These are phyloP conservation scores for Hypoxylon intermedium DNA, from an alignment of 495 filamentous ascomycete genomes.

Conservation along the genomic window DNA sequence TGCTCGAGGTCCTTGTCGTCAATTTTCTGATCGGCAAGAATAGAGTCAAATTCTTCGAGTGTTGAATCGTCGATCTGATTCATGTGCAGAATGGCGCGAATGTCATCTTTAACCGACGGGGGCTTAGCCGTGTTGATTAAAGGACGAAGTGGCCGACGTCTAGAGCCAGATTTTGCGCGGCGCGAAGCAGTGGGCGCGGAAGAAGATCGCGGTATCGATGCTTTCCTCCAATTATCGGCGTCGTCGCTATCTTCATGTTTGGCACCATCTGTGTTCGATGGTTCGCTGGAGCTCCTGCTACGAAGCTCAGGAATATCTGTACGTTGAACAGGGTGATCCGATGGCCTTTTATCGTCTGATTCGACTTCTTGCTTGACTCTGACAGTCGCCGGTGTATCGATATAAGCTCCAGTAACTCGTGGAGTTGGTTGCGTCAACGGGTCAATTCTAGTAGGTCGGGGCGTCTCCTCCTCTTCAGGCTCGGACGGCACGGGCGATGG, in stretches of 20 bases:
- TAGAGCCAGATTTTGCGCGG: slow-evolving; percentile 44
- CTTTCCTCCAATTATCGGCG: slow-evolving; percentile 1
- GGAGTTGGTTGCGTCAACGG: slow-evolving; percentile 59
- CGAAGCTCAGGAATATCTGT: slow-evolving; percentile 8
- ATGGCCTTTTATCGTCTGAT: slow-evolving; percentile 4
- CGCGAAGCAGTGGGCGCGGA: slow-evolving; percentile 35
- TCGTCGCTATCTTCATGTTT: slow-evolving; percentile 1
- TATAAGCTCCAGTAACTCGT: slow-evolving; percentile 57
- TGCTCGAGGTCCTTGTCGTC: slow-evolving; percentile 32
- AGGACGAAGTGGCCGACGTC: slow-evolving; percentile 44
- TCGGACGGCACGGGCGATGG: slow-evolving; percentile 51
- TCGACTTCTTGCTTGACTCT: slow-evolving; percentile 44
- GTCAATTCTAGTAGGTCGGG: slow-evolving; percentile 51
- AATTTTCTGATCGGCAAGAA: slow-evolving; percentile 44
- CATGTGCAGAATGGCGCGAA: slow-evolving; percentile 54
- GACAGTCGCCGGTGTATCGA: slow-evolving; percentile 58
- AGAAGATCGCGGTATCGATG: slow-evolving; percentile 28
- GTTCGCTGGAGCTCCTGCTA: slow-evolving; percentile 23
- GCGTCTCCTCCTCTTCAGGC: slow-evolving; percentile 52
- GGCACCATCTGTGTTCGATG: not conserved
- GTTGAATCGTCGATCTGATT: slow-evolving; percentile 62
- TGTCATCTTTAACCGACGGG: slow-evolving; percentile 57
- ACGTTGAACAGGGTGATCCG: not conserved
- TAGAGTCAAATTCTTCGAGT: slow-evolving; percentile 56
- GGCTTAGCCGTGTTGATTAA: slow-evolving; percentile 57